Evolutionary conservation across 2,329 filamentous ascomycete species (phyloP), one percentile per base, ranked within the genome.

Genomic region (Mariannaea sp.): DNA sequence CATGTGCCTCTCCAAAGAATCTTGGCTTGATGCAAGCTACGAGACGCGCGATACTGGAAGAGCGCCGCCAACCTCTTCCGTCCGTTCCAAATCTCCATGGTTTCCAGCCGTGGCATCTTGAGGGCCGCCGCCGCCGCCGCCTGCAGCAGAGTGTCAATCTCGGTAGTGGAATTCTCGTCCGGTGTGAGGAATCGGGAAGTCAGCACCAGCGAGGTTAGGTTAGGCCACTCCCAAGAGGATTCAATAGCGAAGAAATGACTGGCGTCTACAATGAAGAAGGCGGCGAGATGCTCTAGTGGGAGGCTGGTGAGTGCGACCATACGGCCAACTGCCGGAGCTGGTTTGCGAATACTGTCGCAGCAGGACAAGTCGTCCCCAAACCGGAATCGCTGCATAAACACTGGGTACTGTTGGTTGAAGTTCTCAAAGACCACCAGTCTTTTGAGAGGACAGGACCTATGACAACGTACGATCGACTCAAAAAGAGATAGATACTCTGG

Each of bases 221-320:
- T 29, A 7, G 26, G 26, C 26, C 26, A 29, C 26, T 29, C 26
- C 26, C 26, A 29, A 29, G 26, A 29, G 26, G 26, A 12, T 29
- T 29, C 26, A 12, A 29, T 29, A 7, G 7, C 26, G 26, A 29
- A 29, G 26, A 29, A 29, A 12, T 29, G 12, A 12, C 26, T 29
- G 16, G 68, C 67, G 50, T 69, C 65, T 22, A 59, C 48, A 14
- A 69, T 64, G 35, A 67, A 70, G 7, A 65, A 68, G 26, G 59
- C 58, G 32, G 63, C 59, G 49, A 70, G 67, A 40, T 60, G 41
- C 45, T 62, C 59, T 36, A 70, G 60, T 12, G 59, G 32, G n/a
- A 67, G 57, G 57, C 65, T 70, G 41, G 66, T 53, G 26, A 60
- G 50, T 19, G 68, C 68, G 45, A 66, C 45, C 36, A 53, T 53